A percentile compares a stretch with the other conserved stretches of the same genome.
These are phyloP conservation scores for Trichoderma reesei DNA, from an alignment of 495 filamentous ascomycete species.

Conservation along the genomic window DNA sequence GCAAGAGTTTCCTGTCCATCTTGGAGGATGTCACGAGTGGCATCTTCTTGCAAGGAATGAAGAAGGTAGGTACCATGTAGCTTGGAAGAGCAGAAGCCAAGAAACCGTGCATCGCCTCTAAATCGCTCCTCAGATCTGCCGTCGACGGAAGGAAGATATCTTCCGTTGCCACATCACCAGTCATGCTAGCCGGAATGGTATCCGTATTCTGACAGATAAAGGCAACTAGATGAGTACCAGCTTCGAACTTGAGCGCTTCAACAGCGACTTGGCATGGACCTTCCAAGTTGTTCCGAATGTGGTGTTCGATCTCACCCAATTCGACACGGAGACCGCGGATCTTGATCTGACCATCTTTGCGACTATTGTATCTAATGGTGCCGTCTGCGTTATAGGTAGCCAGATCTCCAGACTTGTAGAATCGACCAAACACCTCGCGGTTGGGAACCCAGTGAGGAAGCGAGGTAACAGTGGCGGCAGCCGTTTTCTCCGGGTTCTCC, in stretches of 20 bases:
- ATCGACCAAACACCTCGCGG: conserved; percentile 13
- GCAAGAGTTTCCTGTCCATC: background rate
- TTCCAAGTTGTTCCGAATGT: conserved; percentile 13
- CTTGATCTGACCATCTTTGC: conserved; percentile 51
- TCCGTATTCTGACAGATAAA: background rate
- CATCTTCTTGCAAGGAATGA: conserved; percentile 14
- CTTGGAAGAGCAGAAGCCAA: background rate
- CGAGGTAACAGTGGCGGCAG: background rate
- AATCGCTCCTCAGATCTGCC: background rate
- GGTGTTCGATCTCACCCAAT: conserved; percentile 6
- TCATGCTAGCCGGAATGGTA: background rate
- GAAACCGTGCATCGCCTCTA: background rate
- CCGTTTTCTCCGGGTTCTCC: background rate
- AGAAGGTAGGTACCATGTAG: conserved; percentile 41
- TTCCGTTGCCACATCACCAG: conserved; percentile 14
- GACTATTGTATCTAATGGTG: conserved; percentile 28
- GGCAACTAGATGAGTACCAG: background rate
- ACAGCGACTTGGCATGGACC: conserved; percentile 12
- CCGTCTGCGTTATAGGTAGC: conserved; percentile 35
- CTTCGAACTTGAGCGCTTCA: background rate
- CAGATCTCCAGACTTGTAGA: conserved; percentile 34
- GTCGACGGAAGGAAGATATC: conserved; percentile 29
- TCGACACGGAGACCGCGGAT: conserved; percentile 49
- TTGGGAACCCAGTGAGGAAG: background rate
- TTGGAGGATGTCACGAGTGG: background rate